Conservation (phyloP, 2,329 filamentous ascomycete species). For the Clonostachys solani region DNA sequence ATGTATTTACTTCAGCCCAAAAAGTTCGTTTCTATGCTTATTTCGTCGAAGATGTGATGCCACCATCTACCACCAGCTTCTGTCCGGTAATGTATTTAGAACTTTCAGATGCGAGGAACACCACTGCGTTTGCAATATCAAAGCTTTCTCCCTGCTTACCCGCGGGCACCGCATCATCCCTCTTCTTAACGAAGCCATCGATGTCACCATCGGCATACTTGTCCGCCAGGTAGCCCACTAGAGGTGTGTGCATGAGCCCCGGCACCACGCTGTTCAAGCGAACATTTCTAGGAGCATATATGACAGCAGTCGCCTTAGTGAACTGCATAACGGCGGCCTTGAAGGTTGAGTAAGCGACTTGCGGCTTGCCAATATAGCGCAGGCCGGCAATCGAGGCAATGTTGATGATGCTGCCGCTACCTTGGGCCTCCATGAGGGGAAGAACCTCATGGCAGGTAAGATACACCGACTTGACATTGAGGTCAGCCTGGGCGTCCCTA, state of each 20-base stretch:
- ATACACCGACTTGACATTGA: constrained; percentile 55
- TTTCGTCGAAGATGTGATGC: constrained; percentile 29
- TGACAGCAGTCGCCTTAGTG: constrained; percentile 41
- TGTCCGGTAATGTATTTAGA: constrained; percentile 57
- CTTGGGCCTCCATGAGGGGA: constrained; percentile 48
- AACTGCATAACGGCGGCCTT: constrained; percentile 49
- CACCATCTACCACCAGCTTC: constrained; percentile 43
- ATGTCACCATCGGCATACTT: constrained; percentile 3
- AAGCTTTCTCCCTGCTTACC: constrained; percentile 54
- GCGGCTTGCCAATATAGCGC: constrained; percentile 28
- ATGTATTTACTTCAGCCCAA: no score
- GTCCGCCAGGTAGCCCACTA: constrained; percentile 37
- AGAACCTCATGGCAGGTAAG: constrained; percentile 46
- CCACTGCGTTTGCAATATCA: constrained; percentile 52
- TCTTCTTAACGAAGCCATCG: constrained; percentile 19
- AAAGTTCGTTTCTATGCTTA: no score
- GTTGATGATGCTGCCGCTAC: constrained; percentile 29
- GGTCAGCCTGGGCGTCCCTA: constrained; percentile 39
- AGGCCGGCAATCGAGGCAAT: constrained; percentile 33
- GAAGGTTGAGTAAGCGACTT: constrained; percentile 47
- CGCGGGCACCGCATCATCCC: constrained; percentile 53
- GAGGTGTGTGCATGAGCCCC: no score
- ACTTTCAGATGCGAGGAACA: constrained; percentile 54
- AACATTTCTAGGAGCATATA: constrained; percentile 40
- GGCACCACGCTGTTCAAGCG: constrained; percentile 42